phyloP scores from a whole-genome alignment of 2,329 filamentous ascomycete species.

The Fusarium foetens region DNA sequence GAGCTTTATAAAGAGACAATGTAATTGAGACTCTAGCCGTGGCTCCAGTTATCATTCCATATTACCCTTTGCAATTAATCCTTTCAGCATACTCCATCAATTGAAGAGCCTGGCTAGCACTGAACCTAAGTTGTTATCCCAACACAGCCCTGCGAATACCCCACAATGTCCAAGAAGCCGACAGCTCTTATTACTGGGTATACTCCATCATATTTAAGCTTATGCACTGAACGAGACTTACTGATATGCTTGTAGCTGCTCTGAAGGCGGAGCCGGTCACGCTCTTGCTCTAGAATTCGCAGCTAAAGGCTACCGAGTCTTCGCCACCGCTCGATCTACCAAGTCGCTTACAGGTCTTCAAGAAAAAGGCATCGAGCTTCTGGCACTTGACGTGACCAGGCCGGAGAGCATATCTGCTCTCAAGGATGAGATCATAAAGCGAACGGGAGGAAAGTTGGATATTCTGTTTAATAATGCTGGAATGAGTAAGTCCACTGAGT shows the following conservation, averaged over 20 bases:
- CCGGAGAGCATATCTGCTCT: background rate
- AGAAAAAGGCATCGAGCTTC: slow-evolving; percentile 14
- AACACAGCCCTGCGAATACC: background rate
- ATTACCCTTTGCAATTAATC: accelerated
- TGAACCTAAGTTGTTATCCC: too few species aligned
- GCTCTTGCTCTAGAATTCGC: slow-evolving; percentile 12
- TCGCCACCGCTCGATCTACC: slow-evolving; percentile 6
- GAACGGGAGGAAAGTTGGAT: background rate
- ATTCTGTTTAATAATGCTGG: slow-evolving; percentile 22
- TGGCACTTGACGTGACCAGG: slow-evolving; percentile 8
- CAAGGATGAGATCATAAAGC: background rate
- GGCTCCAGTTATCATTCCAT: background rate
- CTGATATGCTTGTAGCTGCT: background rate
- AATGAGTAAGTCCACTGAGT: background rate
- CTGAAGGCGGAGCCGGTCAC: slow-evolving; percentile 7
- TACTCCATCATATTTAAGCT: background rate
- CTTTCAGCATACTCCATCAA: accelerated
- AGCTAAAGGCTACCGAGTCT: slow-evolving; percentile 9
- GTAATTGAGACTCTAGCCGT: accelerated
- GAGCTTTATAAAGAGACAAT: accelerated
- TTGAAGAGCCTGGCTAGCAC: too few species aligned
- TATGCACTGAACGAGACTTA: background rate
- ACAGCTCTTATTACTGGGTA: background rate
- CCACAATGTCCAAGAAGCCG: background rate
- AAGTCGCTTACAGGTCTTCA: background rate